phyloP scores from a whole-genome alignment of 2,329 filamentous ascomycete genomes.

The Beauveria pseudobassiana region DNA sequence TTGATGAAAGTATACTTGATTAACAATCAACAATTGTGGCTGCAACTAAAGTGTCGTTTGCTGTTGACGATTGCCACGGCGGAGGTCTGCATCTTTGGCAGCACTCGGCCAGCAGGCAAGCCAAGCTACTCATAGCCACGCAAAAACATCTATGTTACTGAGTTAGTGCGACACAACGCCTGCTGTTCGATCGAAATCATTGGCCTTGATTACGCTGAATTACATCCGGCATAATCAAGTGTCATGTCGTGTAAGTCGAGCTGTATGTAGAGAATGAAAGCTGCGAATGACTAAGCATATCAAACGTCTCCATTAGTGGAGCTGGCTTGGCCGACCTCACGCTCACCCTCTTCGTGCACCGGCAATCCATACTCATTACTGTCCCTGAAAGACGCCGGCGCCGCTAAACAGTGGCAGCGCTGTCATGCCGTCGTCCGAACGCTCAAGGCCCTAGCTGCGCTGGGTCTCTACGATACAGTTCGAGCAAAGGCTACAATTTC shows the following conservation, averaged over 20 bases:
- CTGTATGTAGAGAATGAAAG: neutral
- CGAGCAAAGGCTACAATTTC: constrained; percentile 41
- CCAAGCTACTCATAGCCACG: neutral
- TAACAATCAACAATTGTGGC: no score
- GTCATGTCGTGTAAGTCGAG: neutral
- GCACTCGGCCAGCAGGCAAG: neutral
- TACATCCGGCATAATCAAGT: neutral
- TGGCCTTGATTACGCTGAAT: neutral
- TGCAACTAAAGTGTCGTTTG: no score
- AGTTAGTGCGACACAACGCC: no score
- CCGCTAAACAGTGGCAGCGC: constrained; percentile 44
- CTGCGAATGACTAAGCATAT: no score
- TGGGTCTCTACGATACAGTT: constrained; percentile 41
- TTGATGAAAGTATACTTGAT: no score
- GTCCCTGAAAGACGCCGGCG: constrained; percentile 43
- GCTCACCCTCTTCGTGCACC: constrained; percentile 46
- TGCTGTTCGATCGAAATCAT: neutral
- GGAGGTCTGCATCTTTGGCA: neutral
- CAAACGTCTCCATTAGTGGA: constrained; percentile 24
- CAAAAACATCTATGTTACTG: neutral
- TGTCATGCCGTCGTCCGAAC: constrained; percentile 55
- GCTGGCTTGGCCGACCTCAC: constrained; percentile 40
- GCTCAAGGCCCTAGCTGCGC: constrained; percentile 42
- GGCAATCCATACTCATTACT: constrained; percentile 39
- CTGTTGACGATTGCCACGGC: neutral